Evolutionary conservation across 78 protist species (phyloP), one percentile per base, ranked within the genome.

Genomic region (Planoprotostelium fungivorum): DNA sequence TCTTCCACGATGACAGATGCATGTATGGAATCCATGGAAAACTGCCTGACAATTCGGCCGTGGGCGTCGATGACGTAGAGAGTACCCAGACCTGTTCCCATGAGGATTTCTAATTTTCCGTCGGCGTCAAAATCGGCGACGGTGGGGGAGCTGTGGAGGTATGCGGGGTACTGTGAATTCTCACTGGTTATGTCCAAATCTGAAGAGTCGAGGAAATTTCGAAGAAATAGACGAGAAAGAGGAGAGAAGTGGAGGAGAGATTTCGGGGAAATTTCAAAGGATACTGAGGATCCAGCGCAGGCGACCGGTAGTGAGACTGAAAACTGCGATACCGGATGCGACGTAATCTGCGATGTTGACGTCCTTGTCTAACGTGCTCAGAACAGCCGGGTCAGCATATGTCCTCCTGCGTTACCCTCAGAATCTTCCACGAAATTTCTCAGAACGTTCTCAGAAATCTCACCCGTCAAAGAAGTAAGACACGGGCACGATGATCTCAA

Each of bases 1-100:
- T 97, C 98, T 34, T 91, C 96, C 0, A 88, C 89, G 0, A 91
- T 87, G 0, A 96, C 90, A 34, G 87, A 91, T 16, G 94, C 90
- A 87, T 93, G 96, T 1, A 97, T 92, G n/a, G 96, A 94, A 0
- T 92, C 97, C 96, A 97, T 95, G 84, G 97, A 97, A 34, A 94
- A 96, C 35, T 90, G 35, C 29, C 89, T 86, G 0, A 38, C 35
- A 38, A 92, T 87, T 23, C 36, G 35, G 37, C 97, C 97, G 31
- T 39, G 29, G 31, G 34, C 34, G 63, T 93, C 93, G 35, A 96
- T 86, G 35, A 87, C 95, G 87, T 95, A 95, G 28, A 96, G 34
- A 83, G 87, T 91, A 35, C 97, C 97, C 28, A 90, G 89, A 23
- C 83, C 36, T 0, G 96, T 95, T 34, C 94, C 96, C 85, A 95